Percentiles rank a stretch among this genome's conserved stretches.
Evolutionary conservation across 495 filamentous ascomycete genomes (phyloP).

Genomic region (Immersiella caudata): DNA sequence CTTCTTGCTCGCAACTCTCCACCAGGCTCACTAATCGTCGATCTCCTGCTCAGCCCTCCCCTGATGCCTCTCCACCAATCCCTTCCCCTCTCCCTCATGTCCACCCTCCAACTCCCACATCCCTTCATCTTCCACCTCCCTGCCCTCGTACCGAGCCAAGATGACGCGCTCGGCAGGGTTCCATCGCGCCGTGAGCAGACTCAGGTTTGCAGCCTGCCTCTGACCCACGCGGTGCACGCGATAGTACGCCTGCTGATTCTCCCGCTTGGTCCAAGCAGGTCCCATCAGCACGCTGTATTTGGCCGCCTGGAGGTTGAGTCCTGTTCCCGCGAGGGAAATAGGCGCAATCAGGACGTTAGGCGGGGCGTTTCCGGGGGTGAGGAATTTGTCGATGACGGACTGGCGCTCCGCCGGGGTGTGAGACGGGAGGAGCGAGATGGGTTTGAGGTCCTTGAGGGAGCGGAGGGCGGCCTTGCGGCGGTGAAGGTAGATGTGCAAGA

Average conservation of each 20-base stretch:
- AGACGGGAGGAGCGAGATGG: slow-evolving; percentile 14
- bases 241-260: slow-evolving; percentile 35
- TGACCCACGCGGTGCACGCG: slow-evolving; percentile 34
- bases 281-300: slow-evolving; percentile 30
- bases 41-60: background rate
- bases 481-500: slow-evolving; percentile 27
- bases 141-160: slow-evolving; percentile 23
- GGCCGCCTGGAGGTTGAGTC: slow-evolving; percentile 34
- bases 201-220: slow-evolving; percentile 22
- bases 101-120: slow-evolving; percentile 15
- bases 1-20: background rate
- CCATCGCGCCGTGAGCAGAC: slow-evolving; percentile 27
- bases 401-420: slow-evolving; percentile 13
- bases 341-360: slow-evolving; percentile 33
- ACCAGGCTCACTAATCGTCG: background rate
- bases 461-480: background rate
- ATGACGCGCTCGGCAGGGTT: slow-evolving; percentile 30
- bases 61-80: slow-evolving; percentile 23
- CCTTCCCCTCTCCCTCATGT: slow-evolving; percentile 9
- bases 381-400: slow-evolving; percentile 22
- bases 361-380: slow-evolving; percentile 22
- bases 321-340: slow-evolving; percentile 31
- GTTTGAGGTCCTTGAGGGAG: slow-evolving; percentile 18
- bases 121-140: slow-evolving; percentile 4
- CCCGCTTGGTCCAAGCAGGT: slow-evolving; percentile 33